Conservation (phyloP, 2,329 filamentous ascomycete species). For the Ascocoryne sarcoides region DNA sequence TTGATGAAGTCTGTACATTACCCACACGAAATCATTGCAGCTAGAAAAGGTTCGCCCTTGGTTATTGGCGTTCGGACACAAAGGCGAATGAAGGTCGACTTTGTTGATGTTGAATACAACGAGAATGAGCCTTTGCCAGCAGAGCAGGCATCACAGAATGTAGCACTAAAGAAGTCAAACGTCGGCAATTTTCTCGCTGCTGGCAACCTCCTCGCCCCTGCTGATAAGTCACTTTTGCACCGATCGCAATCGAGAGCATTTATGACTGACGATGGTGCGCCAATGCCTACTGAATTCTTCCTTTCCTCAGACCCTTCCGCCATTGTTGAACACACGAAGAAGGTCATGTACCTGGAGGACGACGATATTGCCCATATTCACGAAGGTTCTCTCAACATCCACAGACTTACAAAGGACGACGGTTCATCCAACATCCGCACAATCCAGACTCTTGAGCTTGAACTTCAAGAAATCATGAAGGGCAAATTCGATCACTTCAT, state of each 20-base stretch:
- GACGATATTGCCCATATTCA: conserved; percentile 99
- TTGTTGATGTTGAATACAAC: conserved; percentile 96
- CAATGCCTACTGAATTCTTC: conserved; percentile 98
- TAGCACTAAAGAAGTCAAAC: conserved; percentile 84
- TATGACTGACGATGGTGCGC: conserved; percentile 95
- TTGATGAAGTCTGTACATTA: conserved; percentile 98
- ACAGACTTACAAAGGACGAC: conserved; percentile 94
- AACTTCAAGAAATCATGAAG: conserved; percentile 99
- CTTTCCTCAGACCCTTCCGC: conserved; percentile 96
- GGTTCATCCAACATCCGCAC: conserved; percentile 93
- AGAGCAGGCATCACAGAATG: conserved; percentile 92
- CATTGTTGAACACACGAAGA: conserved; percentile 99
- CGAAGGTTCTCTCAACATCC: conserved; percentile 97
- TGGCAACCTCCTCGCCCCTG: conserved; percentile 66
- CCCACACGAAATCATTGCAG: conserved; percentile 94
- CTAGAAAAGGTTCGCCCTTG: conserved; percentile 94
- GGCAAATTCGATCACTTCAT: conserved; percentile 99
- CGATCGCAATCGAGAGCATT: conserved; percentile 97
- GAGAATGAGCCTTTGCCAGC: conserved; percentile 77
- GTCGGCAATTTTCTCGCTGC: conserved; percentile 58
- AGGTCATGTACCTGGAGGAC: conserved; percentile 98
- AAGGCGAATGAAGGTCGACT: conserved; percentile 99
- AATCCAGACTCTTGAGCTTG: conserved; percentile 96
- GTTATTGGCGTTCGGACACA: conserved; percentile 95
- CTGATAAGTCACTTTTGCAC: conserved; percentile 97